Evolutionary conservation across 495 filamentous ascomycete genomes (phyloP).

Genomic region (Xylaria palmicola): DNA sequence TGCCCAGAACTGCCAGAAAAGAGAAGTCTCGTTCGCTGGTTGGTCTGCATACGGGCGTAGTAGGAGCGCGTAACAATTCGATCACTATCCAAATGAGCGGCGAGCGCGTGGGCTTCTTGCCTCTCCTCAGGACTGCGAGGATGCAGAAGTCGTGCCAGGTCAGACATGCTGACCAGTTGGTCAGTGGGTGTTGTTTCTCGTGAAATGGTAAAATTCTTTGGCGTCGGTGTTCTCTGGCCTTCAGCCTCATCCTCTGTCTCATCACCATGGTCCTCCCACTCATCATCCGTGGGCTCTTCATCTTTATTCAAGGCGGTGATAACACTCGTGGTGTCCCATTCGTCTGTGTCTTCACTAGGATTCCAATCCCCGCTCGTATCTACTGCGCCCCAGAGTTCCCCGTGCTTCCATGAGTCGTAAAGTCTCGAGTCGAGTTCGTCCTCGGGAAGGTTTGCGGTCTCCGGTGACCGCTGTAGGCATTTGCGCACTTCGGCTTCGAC

Average conservation of each 20-base stretch:
- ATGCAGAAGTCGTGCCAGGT: constrained; percentile 79
- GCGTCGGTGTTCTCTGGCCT: constrained; percentile 78
- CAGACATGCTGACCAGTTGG: constrained; percentile 60
- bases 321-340: constrained; percentile 54
- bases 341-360: constrained; percentile 43
- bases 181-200: constrained; percentile 64
- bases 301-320: constrained; percentile 26
- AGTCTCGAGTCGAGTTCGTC: constrained; percentile 67
- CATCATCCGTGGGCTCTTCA: constrained; percentile 38
- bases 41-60: constrained; percentile 64
- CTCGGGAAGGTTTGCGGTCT: constrained; percentile 44
- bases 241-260: constrained; percentile 39
- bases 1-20: constrained; percentile 41
- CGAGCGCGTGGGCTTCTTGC: constrained; percentile 77
- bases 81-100: constrained; percentile 70
- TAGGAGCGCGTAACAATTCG: constrained; percentile 78
- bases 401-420: constrained; percentile 76
- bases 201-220: constrained; percentile 38
- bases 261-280: constrained; percentile 38
- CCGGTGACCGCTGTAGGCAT: constrained; percentile 39
- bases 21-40: constrained; percentile 65
- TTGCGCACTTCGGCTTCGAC: constrained; percentile 73
- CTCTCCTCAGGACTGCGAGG: constrained; percentile 74
- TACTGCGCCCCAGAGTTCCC: constrained; percentile 77
- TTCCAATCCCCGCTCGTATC: constrained; percentile 72